Base-by-base conservation (phyloP, 2,329 filamentous ascomycete genomes). In the Fusarium brevicatenulatum region DNA sequence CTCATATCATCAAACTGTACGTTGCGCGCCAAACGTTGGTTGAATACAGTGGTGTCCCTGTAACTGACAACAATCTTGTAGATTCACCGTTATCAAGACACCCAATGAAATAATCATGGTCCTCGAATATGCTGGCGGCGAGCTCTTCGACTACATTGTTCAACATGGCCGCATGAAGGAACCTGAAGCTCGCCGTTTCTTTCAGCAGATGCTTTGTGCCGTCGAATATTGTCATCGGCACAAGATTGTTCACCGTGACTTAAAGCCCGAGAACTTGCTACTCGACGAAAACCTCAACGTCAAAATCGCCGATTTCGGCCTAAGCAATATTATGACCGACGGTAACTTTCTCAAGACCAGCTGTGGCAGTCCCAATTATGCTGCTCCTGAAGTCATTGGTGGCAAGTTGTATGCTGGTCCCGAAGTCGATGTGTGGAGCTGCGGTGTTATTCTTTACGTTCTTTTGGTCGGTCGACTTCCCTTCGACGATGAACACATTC, bases 251-350 rank as follows among this genome's bases (percentile, higher is more conserved):
- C 96, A 99, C 83, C 92, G 96, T 81, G 96, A 99, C 82, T 85
- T 99, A 71, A 99, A 99, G 83, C 96, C 96, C 15, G 96, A 99
- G 86, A 99, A 99, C 80, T 85, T 99, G 54, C 89, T 99, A 47
- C 91, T 99, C 57, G 96, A 99, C 83, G 94, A 97, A 74, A 92
- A 97, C 67, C 92, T 97, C 80, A 98, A 99, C 78, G 95, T 99
- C 83, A 99, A 99, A 86, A 99, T 99, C 84, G 96, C 96, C 78
- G 96, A 99, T 83, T 99, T 99, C 77, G 96, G 96, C 65, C 87
- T 99, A 64, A 98, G 95, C 86, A 99, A 99, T 81, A 99, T 99
- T 84, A 99, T 99, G 96, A 98, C 96, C 1, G 96, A 99, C 81
- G 96, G 96, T 32, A 99, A 99, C 81, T 99, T 99, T 81, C 89